Evolutionary conservation across 192 early-diverging fungal genomes (phyloP).

Genomic region (Mortierella alpina): DNA sequence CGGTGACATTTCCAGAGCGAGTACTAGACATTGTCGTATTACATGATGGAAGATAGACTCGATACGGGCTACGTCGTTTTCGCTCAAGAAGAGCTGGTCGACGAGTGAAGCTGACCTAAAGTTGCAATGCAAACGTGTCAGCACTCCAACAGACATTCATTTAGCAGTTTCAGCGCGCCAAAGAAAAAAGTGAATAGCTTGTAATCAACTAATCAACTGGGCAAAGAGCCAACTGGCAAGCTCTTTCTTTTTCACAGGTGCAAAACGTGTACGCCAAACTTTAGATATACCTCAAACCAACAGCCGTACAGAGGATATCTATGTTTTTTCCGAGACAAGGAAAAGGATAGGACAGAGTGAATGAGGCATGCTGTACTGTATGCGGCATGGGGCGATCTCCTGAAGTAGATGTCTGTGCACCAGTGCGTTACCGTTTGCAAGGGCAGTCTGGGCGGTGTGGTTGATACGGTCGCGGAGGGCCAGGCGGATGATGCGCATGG

Average conservation of each 20-base stretch:
- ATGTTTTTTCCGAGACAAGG: not conserved
- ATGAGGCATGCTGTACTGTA: not conserved
- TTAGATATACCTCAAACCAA: conserved; percentile 15
- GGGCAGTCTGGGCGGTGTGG: conserved; percentile 20
- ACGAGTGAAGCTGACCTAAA: conserved; percentile 22
- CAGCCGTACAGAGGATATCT: conserved; percentile 22
- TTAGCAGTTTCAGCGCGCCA: no score
- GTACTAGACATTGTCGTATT: not conserved
- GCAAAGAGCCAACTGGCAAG: not conserved
- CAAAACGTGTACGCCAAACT: not conserved
- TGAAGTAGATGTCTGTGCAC: not conserved
- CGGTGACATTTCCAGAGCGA: not conserved
- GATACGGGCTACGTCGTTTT: conserved; percentile 23
- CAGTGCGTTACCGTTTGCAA: conserved; percentile 26
- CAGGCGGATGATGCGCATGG: conserved; percentile 3
- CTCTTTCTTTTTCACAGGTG: not conserved
- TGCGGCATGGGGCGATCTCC: no score
- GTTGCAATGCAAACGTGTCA: not conserved
- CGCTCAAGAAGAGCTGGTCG: conserved; percentile 23
- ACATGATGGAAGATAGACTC: conserved; percentile 40
- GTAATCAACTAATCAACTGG: no score
- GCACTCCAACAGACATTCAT: no score
- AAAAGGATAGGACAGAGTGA: not conserved
- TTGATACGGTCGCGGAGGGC: conserved; percentile 21
- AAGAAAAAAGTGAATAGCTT: no score